Evolutionary conservation across 176 grass and related monocot genomes (phyloP), one percentile per base, ranked within the genome.

Genomic region (Carex parvula): DNA sequence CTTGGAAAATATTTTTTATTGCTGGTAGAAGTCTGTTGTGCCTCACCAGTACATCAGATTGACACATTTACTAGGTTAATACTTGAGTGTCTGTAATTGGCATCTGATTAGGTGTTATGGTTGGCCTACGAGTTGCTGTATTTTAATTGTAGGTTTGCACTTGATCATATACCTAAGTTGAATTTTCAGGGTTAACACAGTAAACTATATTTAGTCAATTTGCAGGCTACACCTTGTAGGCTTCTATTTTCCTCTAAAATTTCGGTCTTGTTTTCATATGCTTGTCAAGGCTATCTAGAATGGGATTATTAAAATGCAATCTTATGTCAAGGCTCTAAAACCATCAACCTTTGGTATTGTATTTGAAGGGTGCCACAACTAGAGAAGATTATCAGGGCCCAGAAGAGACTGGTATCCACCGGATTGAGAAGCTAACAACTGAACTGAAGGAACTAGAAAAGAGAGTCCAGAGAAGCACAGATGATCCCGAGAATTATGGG

Each of bases 401-500:
- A 35, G 83, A 93, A 54, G 84, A 85, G 78, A 94, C 87, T 70
- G 93, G 92, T 78, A 95, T 95, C 50, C 82, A 84, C 64, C 90
- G 93, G 46, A 95, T 99, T 80, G 89, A 92, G 87, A 87, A 93
- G 77, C 82, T 99, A 69, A 92, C 88, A 62, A 81, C 68, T 82
- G 89, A 94, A 70, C 79, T 99, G 62, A 95, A 94, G 65, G 96
- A 99, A 56, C 89, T 99, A 88, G 93, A 94, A 88, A 99, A 87
- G 70, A 87, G 93, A 86, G 96, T 95, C 70, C 96, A 94, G 86
- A 93, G 88, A 91, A 95, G 86, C 86, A 85, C 91, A 84, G 79
- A 85, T 84, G 85, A 85, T 83, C 55, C 87, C 53, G 73, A 84
- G 75, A 95, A 89, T 84, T 88, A 88, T 79, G 84, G 89, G 88